Evolutionary conservation across 208 protist genomes (phyloP).

Genomic region (Wallacemonas sp.): DNA sequence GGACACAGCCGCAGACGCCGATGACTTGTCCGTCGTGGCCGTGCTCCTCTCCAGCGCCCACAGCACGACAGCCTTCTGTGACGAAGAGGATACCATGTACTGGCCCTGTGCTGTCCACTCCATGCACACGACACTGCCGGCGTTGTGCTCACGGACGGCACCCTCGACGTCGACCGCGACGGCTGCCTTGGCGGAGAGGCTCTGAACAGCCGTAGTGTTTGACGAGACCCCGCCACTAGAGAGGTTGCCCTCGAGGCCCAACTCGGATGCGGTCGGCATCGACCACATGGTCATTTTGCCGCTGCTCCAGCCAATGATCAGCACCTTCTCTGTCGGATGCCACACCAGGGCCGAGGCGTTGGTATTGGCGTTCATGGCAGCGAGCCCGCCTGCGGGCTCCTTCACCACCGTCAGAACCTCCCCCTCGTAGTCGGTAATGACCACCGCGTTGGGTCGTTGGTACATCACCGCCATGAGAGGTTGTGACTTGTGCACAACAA

Average conservation of each 20-base stretch:
- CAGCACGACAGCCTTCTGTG: conserved; percentile 52
- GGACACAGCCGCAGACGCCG: conserved; percentile 19
- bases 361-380: conserved; percentile 20
- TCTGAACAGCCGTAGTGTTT: conserved; percentile 25
- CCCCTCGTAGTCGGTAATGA: conserved; percentile 83
- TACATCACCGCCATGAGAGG: conserved; percentile 77
- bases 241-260: conserved; percentile 34
- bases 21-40: conserved; percentile 22
- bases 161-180: conserved; percentile 52
- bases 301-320: conserved; percentile 85
- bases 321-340: conserved; percentile 76
- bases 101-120: conserved; percentile 62
- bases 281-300: conserved; percentile 76
- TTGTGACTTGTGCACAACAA: conserved; percentile 50
- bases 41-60: conserved; percentile 67
- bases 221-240: conserved; percentile 16
- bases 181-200: conserved; percentile 39
- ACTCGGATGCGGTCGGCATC: conserved; percentile 31
- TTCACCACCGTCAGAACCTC: conserved; percentile 62
- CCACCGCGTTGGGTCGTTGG: conserved; percentile 54
- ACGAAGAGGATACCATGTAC: conserved; percentile 65
- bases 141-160: conserved; percentile 59
- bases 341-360: conserved; percentile 67
- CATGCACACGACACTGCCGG: conserved; percentile 39
- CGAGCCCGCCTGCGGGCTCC: conserved; percentile 29